A percentile compares a stretch with the other conserved stretches of the same genome.
These are phyloP conservation scores for Gynostemma pentaphyllum DNA, from an alignment of 306 rosid species.

Conservation along the genomic window DNA sequence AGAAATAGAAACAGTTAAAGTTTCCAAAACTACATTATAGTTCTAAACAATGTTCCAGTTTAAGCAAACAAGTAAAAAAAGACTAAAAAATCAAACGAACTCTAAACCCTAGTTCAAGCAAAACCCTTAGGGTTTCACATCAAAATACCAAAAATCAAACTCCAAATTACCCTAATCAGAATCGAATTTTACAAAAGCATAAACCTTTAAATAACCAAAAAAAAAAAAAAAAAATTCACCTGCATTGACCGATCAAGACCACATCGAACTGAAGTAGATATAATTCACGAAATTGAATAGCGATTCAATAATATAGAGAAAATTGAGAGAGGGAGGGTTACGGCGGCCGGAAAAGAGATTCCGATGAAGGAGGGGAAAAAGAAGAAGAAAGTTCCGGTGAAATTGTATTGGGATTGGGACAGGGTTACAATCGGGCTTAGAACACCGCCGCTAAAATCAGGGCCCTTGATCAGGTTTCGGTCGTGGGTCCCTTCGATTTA, in stretches of 20 bases:
- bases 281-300: conserved; percentile 7
- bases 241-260: conserved; percentile 52
- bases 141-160: conserved; percentile 6
- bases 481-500: conserved; percentile 7
- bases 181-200: conserved; percentile 1
- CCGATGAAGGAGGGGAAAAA: conserved; percentile 11
- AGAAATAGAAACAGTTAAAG: background rate
- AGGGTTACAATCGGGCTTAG: background rate
- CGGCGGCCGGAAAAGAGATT: conserved; percentile 23
- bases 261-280: conserved; percentile 18
- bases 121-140: conserved; percentile 39
- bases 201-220: conserved; percentile 10
- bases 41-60: background rate
- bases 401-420: conserved; percentile 3
- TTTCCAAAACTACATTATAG: background rate
- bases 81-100: background rate
- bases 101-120: conserved; percentile 20
- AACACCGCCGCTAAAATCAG: conserved; percentile 19
- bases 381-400: conserved; percentile 34
- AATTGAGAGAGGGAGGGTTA: conserved; percentile 6
- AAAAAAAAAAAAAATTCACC: conserved; percentile 27
- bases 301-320: background rate
- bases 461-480: conserved; percentile 25
- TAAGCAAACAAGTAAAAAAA: background rate
- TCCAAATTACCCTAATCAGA: background rate